Conservation (phyloP, 352 stramenopile species). For the Sclerospora graminicola region DNA sequence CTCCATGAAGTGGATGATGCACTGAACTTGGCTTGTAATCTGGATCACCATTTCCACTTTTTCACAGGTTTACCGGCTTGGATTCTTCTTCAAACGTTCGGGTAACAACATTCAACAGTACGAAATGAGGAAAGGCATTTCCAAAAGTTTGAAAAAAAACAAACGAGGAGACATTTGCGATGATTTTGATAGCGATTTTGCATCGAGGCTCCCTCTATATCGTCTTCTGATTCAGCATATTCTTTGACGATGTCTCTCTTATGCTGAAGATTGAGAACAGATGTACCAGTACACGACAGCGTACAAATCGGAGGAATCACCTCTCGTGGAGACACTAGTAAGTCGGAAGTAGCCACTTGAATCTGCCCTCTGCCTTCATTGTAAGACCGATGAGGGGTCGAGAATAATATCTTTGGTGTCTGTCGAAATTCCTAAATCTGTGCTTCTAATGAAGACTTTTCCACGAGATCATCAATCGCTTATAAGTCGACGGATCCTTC, state of each 20-base stretch:
- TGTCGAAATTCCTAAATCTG: constrained; percentile 92
- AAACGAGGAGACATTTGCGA: constrained; percentile 28
- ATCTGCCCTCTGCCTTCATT: constrained; percentile 37
- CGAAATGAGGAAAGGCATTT: no score
- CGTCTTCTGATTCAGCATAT: constrained; percentile 29
- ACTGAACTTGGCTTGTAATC: constrained; percentile 25
- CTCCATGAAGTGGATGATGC: constrained; percentile 23
- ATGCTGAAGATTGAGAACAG: constrained; percentile 8
- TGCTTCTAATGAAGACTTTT: constrained; percentile 87
- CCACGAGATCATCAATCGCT: constrained; percentile 73
- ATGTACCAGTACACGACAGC: constrained; percentile 10
- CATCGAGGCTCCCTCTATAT: constrained; percentile 6
- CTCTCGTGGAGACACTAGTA: constrained; percentile 33
- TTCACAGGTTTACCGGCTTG: constrained; percentile 28
- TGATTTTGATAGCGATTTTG: not conserved
- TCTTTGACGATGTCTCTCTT: constrained; percentile 20
- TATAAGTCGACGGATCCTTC: constrained; percentile 78
- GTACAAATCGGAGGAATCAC: constrained; percentile 8
- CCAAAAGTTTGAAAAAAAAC: constrained; percentile 32
- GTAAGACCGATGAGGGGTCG: constrained; percentile 48
- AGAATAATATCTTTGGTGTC: constrained; percentile 77
- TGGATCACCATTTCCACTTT: constrained; percentile 44
- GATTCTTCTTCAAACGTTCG: constrained; percentile 23
- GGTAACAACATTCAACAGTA: no score
- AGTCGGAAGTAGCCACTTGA: constrained; percentile 36